phyloP scores from a whole-genome alignment of 2,329 filamentous ascomycete species.

The Curvularia hawaiiensis region DNA sequence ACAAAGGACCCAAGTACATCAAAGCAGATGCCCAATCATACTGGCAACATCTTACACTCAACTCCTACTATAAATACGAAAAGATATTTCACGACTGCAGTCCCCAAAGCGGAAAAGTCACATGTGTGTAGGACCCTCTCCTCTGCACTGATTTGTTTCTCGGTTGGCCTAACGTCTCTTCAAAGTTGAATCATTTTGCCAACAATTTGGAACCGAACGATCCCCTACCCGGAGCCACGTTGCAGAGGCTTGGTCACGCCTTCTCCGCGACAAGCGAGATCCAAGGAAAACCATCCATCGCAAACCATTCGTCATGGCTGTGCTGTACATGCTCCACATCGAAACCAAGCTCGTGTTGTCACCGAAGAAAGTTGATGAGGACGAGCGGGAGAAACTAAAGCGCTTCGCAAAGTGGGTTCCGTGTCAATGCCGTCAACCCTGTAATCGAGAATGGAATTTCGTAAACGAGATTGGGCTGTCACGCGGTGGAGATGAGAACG shows the following conservation, averaged over 20 bases:
- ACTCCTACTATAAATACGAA: conserved; percentile 13
- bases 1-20: conserved; percentile 11
- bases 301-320: conserved; percentile 13
- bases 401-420: conserved; percentile 11
- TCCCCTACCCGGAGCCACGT: conserved; percentile 5
- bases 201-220: conserved; percentile 7
- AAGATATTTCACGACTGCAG: conserved; percentile 8
- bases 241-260: conserved; percentile 8
- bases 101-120: conserved; percentile 5
- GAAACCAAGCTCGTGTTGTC: conserved; percentile 3
- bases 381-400: conserved; percentile 13
- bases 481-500: background rate
- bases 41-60: conserved; percentile 12
- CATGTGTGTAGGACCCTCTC: conserved; percentile 2
- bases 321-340: conserved; percentile 13
- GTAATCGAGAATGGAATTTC: conserved; percentile 10
- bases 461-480: conserved; percentile 9
- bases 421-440: conserved; percentile 7
- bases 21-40: conserved; percentile 8
- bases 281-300: conserved; percentile 1
- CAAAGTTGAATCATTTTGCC: conserved; percentile 6
- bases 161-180: background rate
- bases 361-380: conserved; percentile 3
- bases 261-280: conserved; percentile 7
- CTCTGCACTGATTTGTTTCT: background rate